phyloP scores from a whole-genome alignment of 1,139 yeast species.

The Nematodospora anomalae region DNA sequence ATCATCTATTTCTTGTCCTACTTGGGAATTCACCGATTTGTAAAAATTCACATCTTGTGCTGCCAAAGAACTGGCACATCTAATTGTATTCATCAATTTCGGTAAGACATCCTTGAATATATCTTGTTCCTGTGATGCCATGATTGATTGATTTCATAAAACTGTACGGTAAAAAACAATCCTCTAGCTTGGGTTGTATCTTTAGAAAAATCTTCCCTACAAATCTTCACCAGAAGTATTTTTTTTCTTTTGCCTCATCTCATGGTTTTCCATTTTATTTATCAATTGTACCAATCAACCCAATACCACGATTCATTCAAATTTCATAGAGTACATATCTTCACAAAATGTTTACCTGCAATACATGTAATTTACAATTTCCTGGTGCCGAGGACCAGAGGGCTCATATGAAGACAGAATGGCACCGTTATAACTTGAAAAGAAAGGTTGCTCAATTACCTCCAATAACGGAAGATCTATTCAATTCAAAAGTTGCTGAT shows the following conservation, averaged over 20 bases:
- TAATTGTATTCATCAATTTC: constrained; percentile 53
- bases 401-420: constrained; percentile 61
- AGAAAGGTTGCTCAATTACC: constrained; percentile 62
- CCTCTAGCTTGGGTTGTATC: no score
- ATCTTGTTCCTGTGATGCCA: constrained; percentile 12
- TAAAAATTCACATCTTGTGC: constrained; percentile 80
- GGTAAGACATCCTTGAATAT: constrained; percentile 34
- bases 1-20: constrained; percentile 43
- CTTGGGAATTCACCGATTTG: constrained; percentile 59
- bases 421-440: constrained; percentile 70
- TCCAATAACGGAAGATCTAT: constrained; percentile 50
- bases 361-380: constrained; percentile 45
- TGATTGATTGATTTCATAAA: no score
- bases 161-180: no score
- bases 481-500: constrained; percentile 46
- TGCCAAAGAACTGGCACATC: constrained; percentile 72
- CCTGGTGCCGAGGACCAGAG: constrained; percentile 43
- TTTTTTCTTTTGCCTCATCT: constrained; percentile 1
- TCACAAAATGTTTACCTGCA: constrained; percentile 39
- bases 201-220: not conserved
- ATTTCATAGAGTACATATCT: not conserved
- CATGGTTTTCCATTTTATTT: not conserved
- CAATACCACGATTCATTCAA: no score
- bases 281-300: no score
- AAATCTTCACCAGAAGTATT: not conserved